phyloP scores from a whole-genome alignment of 2,329 filamentous ascomycete genomes.

The Ampelomyces quisqualis region DNA sequence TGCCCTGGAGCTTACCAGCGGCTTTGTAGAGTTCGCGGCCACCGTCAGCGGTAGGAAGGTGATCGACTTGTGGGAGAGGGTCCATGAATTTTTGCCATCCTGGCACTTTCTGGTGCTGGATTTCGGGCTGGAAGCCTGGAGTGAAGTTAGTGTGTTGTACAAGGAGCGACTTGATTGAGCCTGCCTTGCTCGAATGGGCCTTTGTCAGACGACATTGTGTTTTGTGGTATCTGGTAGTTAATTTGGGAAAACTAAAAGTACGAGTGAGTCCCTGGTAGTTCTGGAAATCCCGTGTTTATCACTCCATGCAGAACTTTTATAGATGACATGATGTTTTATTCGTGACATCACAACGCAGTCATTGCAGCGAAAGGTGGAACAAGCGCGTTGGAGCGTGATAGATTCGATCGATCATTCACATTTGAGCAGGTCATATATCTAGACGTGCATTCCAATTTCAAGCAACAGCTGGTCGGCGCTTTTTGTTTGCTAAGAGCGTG shows the following conservation, averaged over 20 bases:
- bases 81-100: conserved; percentile 59
- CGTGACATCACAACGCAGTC: conserved; percentile 20
- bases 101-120: conserved; percentile 54
- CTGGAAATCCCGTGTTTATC: neutral
- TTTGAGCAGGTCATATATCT: no score
- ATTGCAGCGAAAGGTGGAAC: conserved; percentile 14
- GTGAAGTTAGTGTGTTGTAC: neutral
- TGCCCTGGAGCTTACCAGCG: conserved; percentile 72
- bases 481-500: neutral
- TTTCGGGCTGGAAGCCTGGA: conserved; percentile 51
- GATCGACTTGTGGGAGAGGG: conserved; percentile 61
- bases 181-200: conserved; percentile 42
- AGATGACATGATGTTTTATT: conserved; percentile 15
- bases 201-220: conserved; percentile 32
- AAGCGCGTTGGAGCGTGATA: conserved; percentile 4
- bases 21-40: conserved; percentile 70
- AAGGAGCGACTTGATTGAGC: no score
- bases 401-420: conserved; percentile 1
- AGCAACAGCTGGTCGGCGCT: no score
- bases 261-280: neutral
- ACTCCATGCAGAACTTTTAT: conserved; percentile 15
- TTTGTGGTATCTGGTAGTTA: neutral
- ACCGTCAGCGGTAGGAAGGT: conserved; percentile 67
- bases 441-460: no score
- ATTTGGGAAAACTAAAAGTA: neutral